Base-by-base conservation (phyloP, 108 stramenopile genomes). In the Skeletonema marinoi region DNA sequence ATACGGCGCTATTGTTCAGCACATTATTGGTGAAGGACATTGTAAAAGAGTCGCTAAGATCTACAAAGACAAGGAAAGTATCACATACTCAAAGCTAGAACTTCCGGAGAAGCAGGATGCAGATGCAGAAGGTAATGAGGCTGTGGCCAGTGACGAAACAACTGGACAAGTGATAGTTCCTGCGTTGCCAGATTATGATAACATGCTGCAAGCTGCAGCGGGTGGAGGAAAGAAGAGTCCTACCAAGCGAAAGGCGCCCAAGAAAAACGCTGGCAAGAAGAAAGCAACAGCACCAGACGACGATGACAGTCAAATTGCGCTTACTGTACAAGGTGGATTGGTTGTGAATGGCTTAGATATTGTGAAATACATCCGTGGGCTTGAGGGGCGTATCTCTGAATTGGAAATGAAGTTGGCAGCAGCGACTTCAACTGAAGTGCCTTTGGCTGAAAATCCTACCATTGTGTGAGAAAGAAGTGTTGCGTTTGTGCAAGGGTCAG, bases 341-440 rank as follows among this genome's bases (percentile, higher is more conserved):
- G 54, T 56, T 25, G 54, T 56, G 54, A 56, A 56, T 56, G 54
- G 54, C 21, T 25, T 56, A 25, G 54, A 56, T 25, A 29, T 56
- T 29, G 25, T 56, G 2, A 56, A 25, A 8, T 56, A 56, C 25
- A 56, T 56, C 25, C 54, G 54, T 21, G 54, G 54, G 21, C 54
- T 56, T 10, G 54, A 56, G 17, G 54, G 54, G 7, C 54, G 54
- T 56, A 56, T 56, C 1, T 56, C 54, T 9, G 54, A 56, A 11
- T 56, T 56, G n/a, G 54, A 56, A 56, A 56, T 4, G 8, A 56
- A 56, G 54, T 56, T 56, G 54, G 54, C 25, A n/a, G 54, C n/a
- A 51, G 50, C 50, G 39, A 41, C 44, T 46, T 46, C 44, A n/a
- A n/a, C 44, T 46, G 44, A 46, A 46, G 16, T 11, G 10, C 10